Conservation (phyloP, 2,329 filamentous ascomycete genomes). For the Apiospora malaysiana region DNA sequence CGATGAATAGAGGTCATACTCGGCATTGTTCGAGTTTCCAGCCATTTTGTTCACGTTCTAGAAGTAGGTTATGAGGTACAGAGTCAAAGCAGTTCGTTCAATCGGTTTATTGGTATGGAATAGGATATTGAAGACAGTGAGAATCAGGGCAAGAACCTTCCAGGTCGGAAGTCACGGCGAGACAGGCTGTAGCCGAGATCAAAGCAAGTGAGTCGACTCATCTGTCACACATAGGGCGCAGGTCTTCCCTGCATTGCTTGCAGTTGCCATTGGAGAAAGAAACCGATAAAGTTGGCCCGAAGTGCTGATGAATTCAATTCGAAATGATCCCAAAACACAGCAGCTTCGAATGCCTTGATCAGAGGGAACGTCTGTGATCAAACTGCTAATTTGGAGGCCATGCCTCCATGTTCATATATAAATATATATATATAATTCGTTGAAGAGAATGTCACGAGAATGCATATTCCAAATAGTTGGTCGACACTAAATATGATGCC, state of each 20-base stretch:
- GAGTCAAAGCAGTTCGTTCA: not conserved
- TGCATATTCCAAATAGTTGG: not conserved
- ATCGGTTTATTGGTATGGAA: too few species aligned
- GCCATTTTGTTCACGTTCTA: conserved; percentile 17
- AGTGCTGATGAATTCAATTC: not conserved
- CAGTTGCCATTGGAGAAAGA: not conserved
- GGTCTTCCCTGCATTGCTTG: not conserved
- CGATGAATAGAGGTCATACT: conserved; percentile 26
- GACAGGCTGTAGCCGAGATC: too few species aligned
- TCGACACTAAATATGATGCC: not conserved
- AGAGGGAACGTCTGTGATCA: not conserved
- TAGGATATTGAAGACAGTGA: too few species aligned
- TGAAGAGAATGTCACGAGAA: not conserved
- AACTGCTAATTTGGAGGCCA: not conserved
- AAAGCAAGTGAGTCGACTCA: not conserved
- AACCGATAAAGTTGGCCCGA: not conserved
- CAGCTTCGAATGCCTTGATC: not conserved
- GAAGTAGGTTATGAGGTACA: not conserved
- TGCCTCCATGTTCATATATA: not conserved
- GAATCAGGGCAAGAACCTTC: not conserved
- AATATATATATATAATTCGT: too few species aligned
- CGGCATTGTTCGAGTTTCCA: conserved; percentile 7
- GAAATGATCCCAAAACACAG: too few species aligned
- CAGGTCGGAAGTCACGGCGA: not conserved
- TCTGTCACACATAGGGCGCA: not conserved